These are phyloP conservation scores for Lasiodiplodia hormozganensis DNA, from an alignment of 2,329 filamentous ascomycete species.

Conservation along the genomic window DNA sequence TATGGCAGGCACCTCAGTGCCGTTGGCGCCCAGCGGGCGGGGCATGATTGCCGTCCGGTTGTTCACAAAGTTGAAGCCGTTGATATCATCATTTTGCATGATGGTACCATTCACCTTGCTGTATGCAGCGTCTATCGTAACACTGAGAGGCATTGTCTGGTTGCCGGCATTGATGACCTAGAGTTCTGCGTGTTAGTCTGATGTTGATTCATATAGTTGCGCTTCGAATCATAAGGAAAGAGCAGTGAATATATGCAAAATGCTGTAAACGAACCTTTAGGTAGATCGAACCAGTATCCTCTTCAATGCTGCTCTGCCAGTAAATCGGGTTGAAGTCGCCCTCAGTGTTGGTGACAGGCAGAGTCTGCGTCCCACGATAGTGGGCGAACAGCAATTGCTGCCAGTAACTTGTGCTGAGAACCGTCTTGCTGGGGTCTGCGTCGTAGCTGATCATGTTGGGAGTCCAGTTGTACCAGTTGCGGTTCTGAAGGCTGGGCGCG, in stretches of 20 bases:
- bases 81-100: slow-evolving; percentile 34
- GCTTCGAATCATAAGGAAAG: neutral
- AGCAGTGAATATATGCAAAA: neutral
- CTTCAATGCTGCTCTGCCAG: slow-evolving; percentile 40
- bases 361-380: slow-evolving; percentile 38
- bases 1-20: slow-evolving; percentile 20
- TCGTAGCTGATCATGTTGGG: slow-evolving; percentile 43
- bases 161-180: slow-evolving; percentile 37
- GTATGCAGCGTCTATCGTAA: slow-evolving; percentile 34
- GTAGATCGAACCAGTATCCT: slow-evolving; percentile 29
- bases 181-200: neutral
- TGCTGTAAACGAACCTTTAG: slow-evolving; percentile 30
- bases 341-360: slow-evolving; percentile 38
- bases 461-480: slow-evolving; percentile 44
- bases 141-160: slow-evolving; percentile 33
- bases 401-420: slow-evolving; percentile 41
- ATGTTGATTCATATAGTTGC: neutral
- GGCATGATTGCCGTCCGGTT: slow-evolving; percentile 37
- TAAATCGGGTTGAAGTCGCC: slow-evolving; percentile 41
- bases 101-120: slow-evolving; percentile 39
- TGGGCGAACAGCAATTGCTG: slow-evolving; percentile 40
- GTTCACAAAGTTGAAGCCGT: slow-evolving; percentile 38
- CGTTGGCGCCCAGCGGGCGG: slow-evolving; percentile 30
- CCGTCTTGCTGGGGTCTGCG: slow-evolving; percentile 39
- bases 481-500: slow-evolving; percentile 42